A percentile compares a stretch with the other conserved stretches of the same genome.
These are phyloP conservation scores for Calamus simplicifolius DNA, from an alignment of 176 grass and related monocot species.

Conservation along the genomic window DNA sequence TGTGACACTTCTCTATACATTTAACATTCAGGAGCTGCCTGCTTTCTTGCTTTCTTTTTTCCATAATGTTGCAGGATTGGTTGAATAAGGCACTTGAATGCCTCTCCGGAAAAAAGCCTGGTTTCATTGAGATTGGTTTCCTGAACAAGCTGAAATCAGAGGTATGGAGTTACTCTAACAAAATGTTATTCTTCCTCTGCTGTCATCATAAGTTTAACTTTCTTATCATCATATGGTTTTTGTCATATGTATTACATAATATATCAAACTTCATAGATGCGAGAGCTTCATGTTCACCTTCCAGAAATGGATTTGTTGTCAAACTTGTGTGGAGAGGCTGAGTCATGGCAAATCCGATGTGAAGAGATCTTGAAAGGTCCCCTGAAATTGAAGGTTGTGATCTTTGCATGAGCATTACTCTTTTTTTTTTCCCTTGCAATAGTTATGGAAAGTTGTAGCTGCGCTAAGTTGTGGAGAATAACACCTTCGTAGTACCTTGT, in stretches of 20 bases:
- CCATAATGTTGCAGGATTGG: conserved; percentile 43
- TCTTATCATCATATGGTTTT: not conserved
- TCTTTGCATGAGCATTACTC: not conserved
- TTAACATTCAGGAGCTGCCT: too few relatives aligned
- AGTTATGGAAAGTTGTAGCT: conserved; percentile 1
- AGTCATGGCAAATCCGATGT: conserved; percentile 67
- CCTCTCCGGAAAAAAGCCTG: conserved; percentile 41
- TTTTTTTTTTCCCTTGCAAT: conserved; percentile 11
- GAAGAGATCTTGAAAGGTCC: conserved; percentile 44
- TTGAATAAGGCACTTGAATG: conserved; percentile 48
- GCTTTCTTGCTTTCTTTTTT: conserved; percentile 10
- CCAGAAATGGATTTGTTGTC: conserved; percentile 62
- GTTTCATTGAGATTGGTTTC: conserved; percentile 38
- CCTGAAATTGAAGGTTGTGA: conserved; percentile 54
- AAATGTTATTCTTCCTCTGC: too few relatives aligned
- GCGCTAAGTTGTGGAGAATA: conserved; percentile 9
- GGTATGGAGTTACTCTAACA: conserved; percentile 28
- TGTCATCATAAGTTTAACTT: too few relatives aligned
- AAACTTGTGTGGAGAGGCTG: conserved; percentile 57
- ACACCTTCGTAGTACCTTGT: conserved; percentile 6
- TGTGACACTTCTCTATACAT: too few relatives aligned
- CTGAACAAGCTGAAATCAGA: conserved; percentile 59
- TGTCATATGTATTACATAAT: conserved; percentile 16
- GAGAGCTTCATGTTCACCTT: conserved; percentile 41
- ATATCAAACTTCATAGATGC: conserved; percentile 49